Conservation (phyloP, 2,329 filamentous ascomycete genomes). For the Arthrobotrys sphaeroides region DNA sequence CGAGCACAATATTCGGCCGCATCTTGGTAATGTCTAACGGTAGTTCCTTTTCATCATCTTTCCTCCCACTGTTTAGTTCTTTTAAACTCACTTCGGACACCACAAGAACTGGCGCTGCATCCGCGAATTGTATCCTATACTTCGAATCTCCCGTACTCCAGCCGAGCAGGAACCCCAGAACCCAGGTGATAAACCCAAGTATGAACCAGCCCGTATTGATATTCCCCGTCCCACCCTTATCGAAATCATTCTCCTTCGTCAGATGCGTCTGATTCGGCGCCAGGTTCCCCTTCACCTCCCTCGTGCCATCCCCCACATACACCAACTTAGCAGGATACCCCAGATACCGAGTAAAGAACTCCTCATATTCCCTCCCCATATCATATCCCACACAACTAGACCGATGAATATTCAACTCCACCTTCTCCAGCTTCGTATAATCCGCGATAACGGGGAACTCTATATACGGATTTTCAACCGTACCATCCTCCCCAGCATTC, state of each 20-base stretch:
- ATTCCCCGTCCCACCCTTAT: conserved; percentile 10
- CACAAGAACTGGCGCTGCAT: conserved; percentile 79
- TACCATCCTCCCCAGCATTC: conserved; percentile 37
- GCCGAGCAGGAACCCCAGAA: conserved; percentile 51
- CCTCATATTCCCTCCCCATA: conserved; percentile 68
- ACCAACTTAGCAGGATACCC: conserved; percentile 71
- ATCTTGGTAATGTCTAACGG: conserved; percentile 74
- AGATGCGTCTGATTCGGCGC: conserved; percentile 61
- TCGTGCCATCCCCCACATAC: conserved; percentile 71
- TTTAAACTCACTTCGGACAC: conserved; percentile 75
- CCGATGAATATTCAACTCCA: conserved; percentile 70
- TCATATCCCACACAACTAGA: conserved; percentile 70
- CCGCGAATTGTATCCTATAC: conserved; percentile 74
- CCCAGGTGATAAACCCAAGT: conserved; percentile 7
- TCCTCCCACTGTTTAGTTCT: conserved; percentile 70
- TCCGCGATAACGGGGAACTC: conserved; percentile 70
- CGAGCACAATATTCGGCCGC: conserved; percentile 76
- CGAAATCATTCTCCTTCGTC: conserved; percentile 38
- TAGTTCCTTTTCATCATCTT: conserved; percentile 60
- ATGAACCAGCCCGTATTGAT: conserved; percentile 7
- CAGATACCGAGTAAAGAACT: conserved; percentile 75
- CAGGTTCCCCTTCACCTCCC: conserved; percentile 71
- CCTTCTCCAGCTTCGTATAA: conserved; percentile 62
- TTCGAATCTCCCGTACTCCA: conserved; percentile 58
- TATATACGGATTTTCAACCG: conserved; percentile 62